phyloP scores from a whole-genome alignment of 768 basidiomycete genomes.

The Suillus fuscotomentosus region DNA sequence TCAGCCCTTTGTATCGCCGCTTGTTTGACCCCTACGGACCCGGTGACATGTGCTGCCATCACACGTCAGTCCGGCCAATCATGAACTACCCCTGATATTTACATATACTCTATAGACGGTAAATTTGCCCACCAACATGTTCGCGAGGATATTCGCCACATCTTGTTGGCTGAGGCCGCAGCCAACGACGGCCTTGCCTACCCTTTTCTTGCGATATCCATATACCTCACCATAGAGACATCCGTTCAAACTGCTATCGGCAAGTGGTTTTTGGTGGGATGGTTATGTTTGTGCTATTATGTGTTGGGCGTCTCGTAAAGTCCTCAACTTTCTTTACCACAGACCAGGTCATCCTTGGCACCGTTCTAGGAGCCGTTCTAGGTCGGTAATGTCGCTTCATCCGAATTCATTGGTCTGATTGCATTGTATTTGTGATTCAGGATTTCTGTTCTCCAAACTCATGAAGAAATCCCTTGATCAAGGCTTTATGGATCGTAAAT shows the following conservation, averaged over 20 bases:
- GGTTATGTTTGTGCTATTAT: conserved; percentile 56
- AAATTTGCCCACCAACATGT: conserved; percentile 70
- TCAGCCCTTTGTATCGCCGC: conserved; percentile 86
- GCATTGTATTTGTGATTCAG: conserved; percentile 30
- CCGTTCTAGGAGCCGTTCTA: conserved; percentile 60
- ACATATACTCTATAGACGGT: conserved; percentile 45
- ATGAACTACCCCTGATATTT: neutral
- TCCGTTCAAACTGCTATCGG: conserved; percentile 62
- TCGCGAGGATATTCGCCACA: conserved; percentile 69
- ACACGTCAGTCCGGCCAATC: conserved; percentile 45
- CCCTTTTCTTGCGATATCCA: conserved; percentile 83
- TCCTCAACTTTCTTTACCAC: conserved; percentile 2
- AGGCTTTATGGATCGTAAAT: conserved; percentile 74
- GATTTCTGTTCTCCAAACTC: conserved; percentile 62
- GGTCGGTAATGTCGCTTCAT: conserved; percentile 25
- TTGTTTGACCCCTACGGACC: conserved; percentile 92
- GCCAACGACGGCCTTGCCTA: conserved; percentile 96
- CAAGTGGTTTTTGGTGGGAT: conserved; percentile 86
- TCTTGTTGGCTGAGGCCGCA: conserved; percentile 87
- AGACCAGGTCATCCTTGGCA: conserved; percentile 87
- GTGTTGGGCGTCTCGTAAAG: neutral
- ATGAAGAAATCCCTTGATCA: conserved; percentile 67
- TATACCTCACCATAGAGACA: conserved; percentile 79
- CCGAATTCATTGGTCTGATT: neutral
- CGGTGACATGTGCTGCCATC: conserved; percentile 85